A percentile compares a stretch with the other conserved stretches of the same genome.
phyloP scores from a whole-genome alignment of 2,329 filamentous ascomycete genomes.

The Pseudogymnoascus sp. region DNA sequence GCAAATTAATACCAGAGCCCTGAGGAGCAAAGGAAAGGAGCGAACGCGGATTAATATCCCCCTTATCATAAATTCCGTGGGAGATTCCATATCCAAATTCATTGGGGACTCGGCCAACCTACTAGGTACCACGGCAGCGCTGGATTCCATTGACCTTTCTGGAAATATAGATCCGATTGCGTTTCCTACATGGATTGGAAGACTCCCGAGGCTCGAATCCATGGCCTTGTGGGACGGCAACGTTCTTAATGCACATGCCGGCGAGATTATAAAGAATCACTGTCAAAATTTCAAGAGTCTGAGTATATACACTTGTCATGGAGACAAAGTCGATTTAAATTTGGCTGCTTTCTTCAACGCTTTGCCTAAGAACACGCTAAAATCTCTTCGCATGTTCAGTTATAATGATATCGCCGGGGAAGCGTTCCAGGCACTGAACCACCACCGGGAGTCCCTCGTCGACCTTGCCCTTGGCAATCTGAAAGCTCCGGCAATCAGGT shows the following conservation, averaged over 20 bases:
- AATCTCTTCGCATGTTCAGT: slow-evolving; percentile 51
- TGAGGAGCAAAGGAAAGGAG: slow-evolving; percentile 21
- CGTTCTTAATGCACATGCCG: slow-evolving; percentile 48
- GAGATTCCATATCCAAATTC: slow-evolving; percentile 48
- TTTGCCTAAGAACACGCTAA: slow-evolving; percentile 50
- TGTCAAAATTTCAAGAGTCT: slow-evolving; percentile 57
- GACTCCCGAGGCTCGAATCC: slow-evolving; percentile 49
- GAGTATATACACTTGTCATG: slow-evolving; percentile 43
- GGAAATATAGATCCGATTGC: slow-evolving; percentile 44
- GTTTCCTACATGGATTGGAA: slow-evolving; percentile 52
- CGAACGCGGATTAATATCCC: slow-evolving; percentile 29
- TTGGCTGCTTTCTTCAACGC: slow-evolving; percentile 51
- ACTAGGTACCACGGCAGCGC: slow-evolving; percentile 39
- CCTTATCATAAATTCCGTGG: slow-evolving; percentile 41
- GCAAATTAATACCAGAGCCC: slow-evolving; percentile 17
- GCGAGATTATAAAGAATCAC: slow-evolving; percentile 45
- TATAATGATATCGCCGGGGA: slow-evolving; percentile 46
- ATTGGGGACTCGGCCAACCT: slow-evolving; percentile 33
- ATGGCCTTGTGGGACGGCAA: slow-evolving; percentile 56
- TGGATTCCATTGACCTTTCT: slow-evolving; percentile 48
- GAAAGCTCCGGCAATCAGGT: slow-evolving; percentile 40
- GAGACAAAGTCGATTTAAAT: slow-evolving; percentile 46
- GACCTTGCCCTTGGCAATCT: slow-evolving; percentile 44
- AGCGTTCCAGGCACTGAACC: slow-evolving; percentile 46
- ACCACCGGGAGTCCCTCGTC: slow-evolving; percentile 48